Base-by-base conservation (phyloP, 2,329 filamentous ascomycete genomes). In the Hirsutella rhossiliensis region DNA sequence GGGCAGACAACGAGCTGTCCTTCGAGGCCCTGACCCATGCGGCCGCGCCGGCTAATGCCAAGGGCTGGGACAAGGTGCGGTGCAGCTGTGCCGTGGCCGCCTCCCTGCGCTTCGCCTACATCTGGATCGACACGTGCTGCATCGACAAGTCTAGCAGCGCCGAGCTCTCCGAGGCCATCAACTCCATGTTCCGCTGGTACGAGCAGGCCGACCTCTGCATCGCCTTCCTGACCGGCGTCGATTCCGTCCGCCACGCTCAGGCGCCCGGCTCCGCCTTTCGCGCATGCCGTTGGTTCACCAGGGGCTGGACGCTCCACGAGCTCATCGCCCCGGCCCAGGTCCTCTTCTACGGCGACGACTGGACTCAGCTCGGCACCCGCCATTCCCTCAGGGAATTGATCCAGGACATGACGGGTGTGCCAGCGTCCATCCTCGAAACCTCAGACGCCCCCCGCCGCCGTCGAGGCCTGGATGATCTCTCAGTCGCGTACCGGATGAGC, bases 71-170 rank as follows among this genome's bases (percentile, higher is more conserved):
- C 5, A 61, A 61, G 44, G 47, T 60, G 19, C 20, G 47, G 7
- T 40, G 48, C 2, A 48, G 49, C 3, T 54, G 52, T 38, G 32
- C 39, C 1, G 43, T 51, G 15, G 52, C 56, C 1, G 41, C 32
- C 5, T 19, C 31, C 1, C 47, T 51, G 3, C 42, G 46, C 0
- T 27, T 58, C 4, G 29, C 43, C 9, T 54, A 56, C 34, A 47
- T 52, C 5, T 60, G 59, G 59, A 47, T 58, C 2, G 58, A 60
- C 27, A 59, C 57, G 1, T 59, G 56, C 48, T 59, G 57, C 48
- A 54, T 50, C 40, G 50, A 52, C 45, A 52, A 52, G 44, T 40
- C 42, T 12, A 56, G 55, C 43, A 54, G 51, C 34, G 50, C 55
- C 17, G 56, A 59, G 45, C 48, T 57, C n/a, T 50, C 54, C n/a